Evolutionary conservation across 139 green algal species (phyloP), one percentile per base, ranked within the genome.

Genomic region (Auxenochlorella pyrenoidosa): DNA sequence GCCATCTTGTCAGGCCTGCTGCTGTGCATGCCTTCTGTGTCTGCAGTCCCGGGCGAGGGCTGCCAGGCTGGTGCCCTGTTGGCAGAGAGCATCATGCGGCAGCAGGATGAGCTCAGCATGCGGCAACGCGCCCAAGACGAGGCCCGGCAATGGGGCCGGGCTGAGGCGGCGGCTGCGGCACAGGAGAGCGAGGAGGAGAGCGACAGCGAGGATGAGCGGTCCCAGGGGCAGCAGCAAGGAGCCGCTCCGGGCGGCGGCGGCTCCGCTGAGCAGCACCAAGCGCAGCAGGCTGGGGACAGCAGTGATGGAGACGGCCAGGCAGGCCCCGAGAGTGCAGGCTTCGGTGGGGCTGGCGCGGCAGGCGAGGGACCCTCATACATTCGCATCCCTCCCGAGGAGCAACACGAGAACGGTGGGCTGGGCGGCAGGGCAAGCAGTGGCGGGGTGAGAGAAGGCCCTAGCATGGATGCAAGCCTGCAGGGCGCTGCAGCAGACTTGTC

Each of bases 41-140:
- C 30, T 41, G 44, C 75, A 13, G 44, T 32, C 15, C 26, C 75
- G 8, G 54, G 21, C 12, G 78, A 83, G 54, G n/a, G 6, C 41
- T 86, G 63, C 60, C 85, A 68, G 73, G 60, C 79, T 1, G 72
- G 84, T n/a, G 79, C 66, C 84, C 71, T 71, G 40, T 78, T 93
- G 59, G 78, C 75, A 72, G 68, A 86, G 54, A 84, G 77, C 83
- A 78, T 96, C 54, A 83, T 96, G 71, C 47, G 63, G 41, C 90
- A 95, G 82, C 70, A 91, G 65, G 89, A 95, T 2, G 93, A 96
- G 87, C 75, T 89, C 28, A 65, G 84, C 63, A 54, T 86, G 34
- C 47, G 51, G 65, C 76, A 83, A 75, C 81, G 88, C 10, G 71
- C 88, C 38, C 43, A 34, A 18, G 63, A 47, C 63, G 86, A 95